Conservation (phyloP, 192 early-diverging fungal species). For the Mortierella hygrophila region DNA sequence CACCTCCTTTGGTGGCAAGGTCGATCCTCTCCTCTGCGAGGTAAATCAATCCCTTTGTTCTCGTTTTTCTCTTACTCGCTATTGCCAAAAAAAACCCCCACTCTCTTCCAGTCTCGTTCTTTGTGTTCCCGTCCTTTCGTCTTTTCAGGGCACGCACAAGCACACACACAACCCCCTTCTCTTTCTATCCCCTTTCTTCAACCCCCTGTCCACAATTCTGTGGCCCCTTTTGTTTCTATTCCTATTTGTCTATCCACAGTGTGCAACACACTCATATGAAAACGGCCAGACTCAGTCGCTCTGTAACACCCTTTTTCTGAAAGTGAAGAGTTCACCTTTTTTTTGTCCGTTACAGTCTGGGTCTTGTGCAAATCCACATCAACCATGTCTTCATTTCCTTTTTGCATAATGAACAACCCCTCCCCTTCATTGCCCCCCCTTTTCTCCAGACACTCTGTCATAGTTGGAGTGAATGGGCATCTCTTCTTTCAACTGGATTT, state of each 20-base stretch:
- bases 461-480: conserved; percentile 19
- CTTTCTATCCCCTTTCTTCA: not conserved
- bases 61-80: not conserved
- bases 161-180: not conserved
- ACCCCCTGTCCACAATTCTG: not conserved
- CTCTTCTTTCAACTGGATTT: not conserved
- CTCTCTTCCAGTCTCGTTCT: not conserved
- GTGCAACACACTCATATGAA: too few relatives aligned
- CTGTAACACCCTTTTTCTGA: not conserved
- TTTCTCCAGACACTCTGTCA: too few relatives aligned
- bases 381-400: not conserved
- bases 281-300: not conserved
- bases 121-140: not conserved
- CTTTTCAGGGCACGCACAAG: not conserved
- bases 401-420: not conserved
- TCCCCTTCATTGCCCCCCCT: not conserved
- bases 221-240: not conserved
- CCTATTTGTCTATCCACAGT: too few relatives aligned
- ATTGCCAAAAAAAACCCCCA: too few relatives aligned
- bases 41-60: conserved; percentile 33
- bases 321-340: not conserved
- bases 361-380: not conserved
- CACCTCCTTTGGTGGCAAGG: conserved; percentile 74
- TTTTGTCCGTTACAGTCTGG: not conserved
- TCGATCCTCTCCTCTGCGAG: conserved; percentile 73